Base-by-base conservation (phyloP, 495 filamentous ascomycete genomes). In the Lasiosphaeris hirsuta region DNA sequence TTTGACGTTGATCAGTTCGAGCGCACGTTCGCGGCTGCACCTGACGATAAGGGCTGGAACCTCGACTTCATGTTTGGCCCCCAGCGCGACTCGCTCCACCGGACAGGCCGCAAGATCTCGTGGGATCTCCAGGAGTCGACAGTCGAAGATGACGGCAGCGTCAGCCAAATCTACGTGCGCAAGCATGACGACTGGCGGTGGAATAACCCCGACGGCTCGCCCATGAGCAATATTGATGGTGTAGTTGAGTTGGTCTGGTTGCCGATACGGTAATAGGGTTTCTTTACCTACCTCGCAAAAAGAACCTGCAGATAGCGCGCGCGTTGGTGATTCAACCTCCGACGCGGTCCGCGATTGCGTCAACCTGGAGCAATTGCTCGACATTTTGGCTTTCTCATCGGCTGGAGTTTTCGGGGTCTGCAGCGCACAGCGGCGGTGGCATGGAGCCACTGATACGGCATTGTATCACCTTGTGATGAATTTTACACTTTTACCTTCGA, bases 1-100 rank as follows among this genome's bases (percentile, higher is more conserved):
- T 81, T 86, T 57, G 81, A 88, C 70, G 76, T 86, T 46, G 75
- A 80, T 59, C 81, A 83, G 63, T 75, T 83, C 60, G 86, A 89
- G 69, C 80, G 81, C 56, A 89, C 85, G 17, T 87, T 86, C 72
- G 76, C 61, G 58, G 78, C 69, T 60, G 83, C 72, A 63, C 82
- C 70, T 44, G 82, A 72, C 66, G 79, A 80, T 40, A 77, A 75
- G 59, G 76, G 75, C 0, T 80, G 76, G 76, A 80, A 80, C 56
- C 42, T 81, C 33, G 80, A 83, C 57, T 80, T 78, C 55, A 72
- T 71, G 45, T 65, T 78, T 18, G 79, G 79, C 7, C 80, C 80
- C 10, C 78, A 78, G 57, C 69, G 80, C 14, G 65, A 63, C 19
- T 70, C 69, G 34, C 70, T 83, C 42, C 60, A 74, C 41, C 66